Evolutionary conservation across 192 early-diverging fungal genomes (phyloP), one percentile per base, ranked within the genome.

Genomic region (Lunasporangiospora selenospora): DNA sequence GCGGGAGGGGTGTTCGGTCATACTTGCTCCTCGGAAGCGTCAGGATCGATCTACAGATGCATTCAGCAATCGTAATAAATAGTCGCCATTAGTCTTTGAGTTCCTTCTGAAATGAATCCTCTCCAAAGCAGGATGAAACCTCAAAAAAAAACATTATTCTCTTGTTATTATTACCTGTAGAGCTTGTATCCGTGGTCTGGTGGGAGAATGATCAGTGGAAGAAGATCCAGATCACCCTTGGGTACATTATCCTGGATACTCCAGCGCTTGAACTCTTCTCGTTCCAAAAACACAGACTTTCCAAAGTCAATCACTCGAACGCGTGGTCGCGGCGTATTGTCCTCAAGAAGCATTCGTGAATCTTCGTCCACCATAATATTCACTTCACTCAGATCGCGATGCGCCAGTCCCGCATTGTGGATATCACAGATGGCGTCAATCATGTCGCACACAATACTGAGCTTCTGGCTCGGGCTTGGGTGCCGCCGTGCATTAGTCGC

Each of bases 231-330:
- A n/a, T 77, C 81, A 16, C 81, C 80, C 9, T 75, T 57, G 0
- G 83, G 59, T 8, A 76, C 62, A 6, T 32, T 11, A 11, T 65
- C 66, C 7, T 57, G 46, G 37, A 73, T 63, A 38, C 69, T 73
- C 69, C 69, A 73, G 11, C 61, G 63, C 31, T 60, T 59, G 0
- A 84, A 80, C 34, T 87, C 82, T 23, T 80, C 75, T 0, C 53
- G 39, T 23, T 67, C 61, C 33, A 80, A 69, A 71, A 87, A 87
- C 4, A 80, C 79, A 1, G 85, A 80, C 53, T 87, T 87, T 33
- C 85, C 85, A 61, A 87, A 87, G 63, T 87, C 85, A 62, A 87
- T 87, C 16, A 87, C 51, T 10, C 79, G 82, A 0, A 87, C 50
- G 47, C 64, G 62, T 0, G 83, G 81, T 27, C 53, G 65, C 0